A percentile compares a stretch with the other conserved stretches of the same genome.
Evolutionary conservation across 371 early-diverging fungal genomes (phyloP).

Genomic region (Actinomortierella wolfii): DNA sequence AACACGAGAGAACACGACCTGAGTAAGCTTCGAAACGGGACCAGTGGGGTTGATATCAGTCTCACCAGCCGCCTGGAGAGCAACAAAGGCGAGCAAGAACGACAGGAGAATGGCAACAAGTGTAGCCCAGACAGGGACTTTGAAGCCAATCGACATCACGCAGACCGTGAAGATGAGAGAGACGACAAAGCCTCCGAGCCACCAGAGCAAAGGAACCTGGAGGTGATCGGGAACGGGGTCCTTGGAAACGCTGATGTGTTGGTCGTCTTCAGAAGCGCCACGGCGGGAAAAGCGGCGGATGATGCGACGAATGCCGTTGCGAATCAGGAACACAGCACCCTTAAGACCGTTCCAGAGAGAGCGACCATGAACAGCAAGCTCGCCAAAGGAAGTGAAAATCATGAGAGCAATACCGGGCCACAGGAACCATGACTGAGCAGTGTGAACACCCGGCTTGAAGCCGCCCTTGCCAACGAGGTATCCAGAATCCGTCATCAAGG

Average conservation of each 20-base stretch:
- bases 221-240: constrained; percentile 53
- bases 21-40: constrained; percentile 65
- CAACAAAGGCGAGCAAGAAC: constrained; percentile 73
- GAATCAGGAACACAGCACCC: constrained; percentile 33
- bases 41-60: constrained; percentile 71
- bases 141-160: constrained; percentile 60
- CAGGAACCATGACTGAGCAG: constrained; percentile 59
- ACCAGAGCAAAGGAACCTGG: constrained; percentile 64
- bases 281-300: constrained; percentile 26
- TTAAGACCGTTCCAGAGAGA: constrained; percentile 56
- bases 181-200: constrained; percentile 58
- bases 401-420: constrained; percentile 79
- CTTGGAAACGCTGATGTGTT: constrained; percentile 19
- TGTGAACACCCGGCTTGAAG: constrained; percentile 38
- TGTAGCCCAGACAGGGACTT: constrained; percentile 58
- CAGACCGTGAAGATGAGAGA: constrained; percentile 63
- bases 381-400: constrained; percentile 66
- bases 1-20: constrained; percentile 64
- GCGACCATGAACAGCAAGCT: constrained; percentile 58
- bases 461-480: constrained; percentile 44
- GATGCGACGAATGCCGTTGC: constrained; percentile 13
- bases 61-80: constrained; percentile 67
- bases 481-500: constrained; percentile 49
- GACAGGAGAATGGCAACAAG: constrained; percentile 66
- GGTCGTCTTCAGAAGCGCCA: constrained; percentile 17